These are phyloP conservation scores for Corylus americana DNA, from an alignment of 306 rosid genomes.

Conservation along the genomic window DNA sequence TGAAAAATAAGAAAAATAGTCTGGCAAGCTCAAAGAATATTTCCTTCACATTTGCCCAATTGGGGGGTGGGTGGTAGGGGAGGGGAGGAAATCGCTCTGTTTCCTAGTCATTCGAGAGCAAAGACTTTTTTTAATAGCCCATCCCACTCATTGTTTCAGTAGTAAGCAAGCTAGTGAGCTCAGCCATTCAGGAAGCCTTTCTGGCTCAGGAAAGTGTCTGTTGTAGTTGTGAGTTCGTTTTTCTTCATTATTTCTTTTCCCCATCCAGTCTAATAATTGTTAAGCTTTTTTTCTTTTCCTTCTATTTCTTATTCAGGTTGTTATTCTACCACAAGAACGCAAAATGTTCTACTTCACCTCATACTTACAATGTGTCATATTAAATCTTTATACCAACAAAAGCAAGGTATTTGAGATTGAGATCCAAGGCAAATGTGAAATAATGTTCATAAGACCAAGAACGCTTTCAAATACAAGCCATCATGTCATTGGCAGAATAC, in stretches of 20 bases:
- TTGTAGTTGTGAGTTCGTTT: neutral
- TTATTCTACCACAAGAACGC: neutral
- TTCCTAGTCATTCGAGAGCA: neutral
- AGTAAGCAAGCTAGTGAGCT: neutral
- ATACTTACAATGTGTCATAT: neutral
- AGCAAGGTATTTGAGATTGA: neutral
- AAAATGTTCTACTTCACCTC: neutral
- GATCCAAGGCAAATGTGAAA: neutral
- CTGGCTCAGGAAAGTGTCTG: neutral
- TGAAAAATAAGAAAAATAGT: neutral
- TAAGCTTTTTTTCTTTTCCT: neutral
- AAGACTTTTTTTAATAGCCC: neutral
- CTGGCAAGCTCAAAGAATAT: neutral
- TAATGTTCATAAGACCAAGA: slow-evolving; percentile 2
- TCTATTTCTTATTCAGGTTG: neutral
- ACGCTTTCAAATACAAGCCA: neutral
- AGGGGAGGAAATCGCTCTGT: too few species aligned
- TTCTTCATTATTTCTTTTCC: neutral
- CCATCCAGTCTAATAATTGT: neutral
- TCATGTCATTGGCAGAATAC: neutral
- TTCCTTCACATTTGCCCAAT: too few species aligned
- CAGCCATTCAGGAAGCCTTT: neutral
- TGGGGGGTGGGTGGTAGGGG: too few species aligned
- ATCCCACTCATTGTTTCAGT: neutral
- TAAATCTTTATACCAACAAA: neutral